These are phyloP conservation scores for Candolleomyces aberdarensis DNA, from an alignment of 768 basidiomycete species.

Conservation along the genomic window DNA sequence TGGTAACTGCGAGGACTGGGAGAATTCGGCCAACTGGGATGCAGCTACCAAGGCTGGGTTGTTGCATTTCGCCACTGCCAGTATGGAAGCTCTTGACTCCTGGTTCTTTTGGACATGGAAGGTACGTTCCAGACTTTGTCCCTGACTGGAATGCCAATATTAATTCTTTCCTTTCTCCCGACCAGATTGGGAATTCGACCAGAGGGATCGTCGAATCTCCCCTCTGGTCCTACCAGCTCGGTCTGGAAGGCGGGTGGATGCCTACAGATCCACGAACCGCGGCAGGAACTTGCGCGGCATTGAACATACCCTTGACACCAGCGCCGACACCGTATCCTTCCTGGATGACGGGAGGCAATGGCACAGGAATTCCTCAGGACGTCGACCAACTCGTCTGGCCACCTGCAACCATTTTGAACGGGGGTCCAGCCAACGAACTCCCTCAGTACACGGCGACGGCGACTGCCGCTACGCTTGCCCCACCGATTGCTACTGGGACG, in stretches of 20 bases:
- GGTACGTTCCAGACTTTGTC: constrained; percentile 27
- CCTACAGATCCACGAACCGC: constrained; percentile 54
- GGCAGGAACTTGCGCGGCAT: constrained; percentile 52
- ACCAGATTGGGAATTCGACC: constrained; percentile 34
- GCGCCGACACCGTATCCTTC: constrained; percentile 47
- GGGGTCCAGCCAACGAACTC: constrained; percentile 35
- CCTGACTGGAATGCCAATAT: not conserved
- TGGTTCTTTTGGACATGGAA: constrained; percentile 58
- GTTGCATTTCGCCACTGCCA: constrained; percentile 55
- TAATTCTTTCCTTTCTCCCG: not conserved
- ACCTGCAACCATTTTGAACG: constrained; percentile 45
- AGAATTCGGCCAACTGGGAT: constrained; percentile 59
- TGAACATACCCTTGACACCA: constrained; percentile 39
- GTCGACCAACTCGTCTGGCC: constrained; percentile 54
- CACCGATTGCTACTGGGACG: constrained; percentile 33
- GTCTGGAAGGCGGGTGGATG: constrained; percentile 38
- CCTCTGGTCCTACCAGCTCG: constrained; percentile 49
- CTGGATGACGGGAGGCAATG: constrained; percentile 70
- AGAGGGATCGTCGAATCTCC: constrained; percentile 40
- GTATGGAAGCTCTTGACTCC: constrained; percentile 40
- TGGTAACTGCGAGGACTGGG: constrained; percentile 34
- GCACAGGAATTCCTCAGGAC: constrained; percentile 46
- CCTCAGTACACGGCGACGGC: constrained; percentile 73
- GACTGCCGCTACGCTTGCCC: constrained; percentile 52
- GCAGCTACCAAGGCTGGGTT: constrained; percentile 32